These are phyloP conservation scores for Amanita phalloides DNA, from an alignment of 768 basidiomycete genomes.

Conservation along the genomic window DNA sequence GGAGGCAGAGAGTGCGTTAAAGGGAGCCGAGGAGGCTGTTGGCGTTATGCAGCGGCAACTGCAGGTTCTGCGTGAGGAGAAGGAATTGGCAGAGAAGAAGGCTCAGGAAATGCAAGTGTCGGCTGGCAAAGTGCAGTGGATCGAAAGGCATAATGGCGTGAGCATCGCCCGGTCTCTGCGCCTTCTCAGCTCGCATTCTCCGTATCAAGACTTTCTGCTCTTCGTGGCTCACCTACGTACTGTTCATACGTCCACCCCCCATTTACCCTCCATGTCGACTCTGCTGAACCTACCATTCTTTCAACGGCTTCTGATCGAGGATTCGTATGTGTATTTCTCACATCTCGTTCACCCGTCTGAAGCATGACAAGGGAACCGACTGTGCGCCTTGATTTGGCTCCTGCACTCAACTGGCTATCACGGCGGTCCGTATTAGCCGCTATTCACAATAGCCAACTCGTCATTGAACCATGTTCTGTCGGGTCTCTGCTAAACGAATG, in stretches of 20 bases:
- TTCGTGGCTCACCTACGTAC: conserved; percentile 72
- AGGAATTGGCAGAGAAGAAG: conserved; percentile 47
- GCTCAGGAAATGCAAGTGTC: conserved; percentile 35
- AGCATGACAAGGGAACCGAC: conserved; percentile 66
- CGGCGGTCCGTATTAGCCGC: conserved; percentile 76
- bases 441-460: conserved; percentile 79
- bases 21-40: conserved; percentile 81
- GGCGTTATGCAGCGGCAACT: conserved; percentile 77
- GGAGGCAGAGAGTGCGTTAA: conserved; percentile 67
- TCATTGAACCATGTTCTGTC: conserved; percentile 76
- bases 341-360: conserved; percentile 7
- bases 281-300: conserved; percentile 75
- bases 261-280: conserved; percentile 59
- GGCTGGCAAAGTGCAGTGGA: conserved; percentile 66
- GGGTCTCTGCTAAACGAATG: conserved; percentile 47
- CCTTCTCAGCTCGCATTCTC: conserved; percentile 57
- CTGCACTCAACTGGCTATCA: conserved; percentile 90
- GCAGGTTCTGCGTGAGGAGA: conserved; percentile 62
- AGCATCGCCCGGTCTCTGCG: conserved; percentile 24
- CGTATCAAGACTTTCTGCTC: conserved; percentile 71
- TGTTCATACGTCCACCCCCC: conserved; percentile 48
- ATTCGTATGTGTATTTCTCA: conserved; percentile 54
- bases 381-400: conserved; percentile 85
- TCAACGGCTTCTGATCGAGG: conserved; percentile 64
- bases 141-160: conserved; percentile 27